Conservation (phyloP, 2,329 filamentous ascomycete genomes). For the Aspergillus fischeri region DNA sequence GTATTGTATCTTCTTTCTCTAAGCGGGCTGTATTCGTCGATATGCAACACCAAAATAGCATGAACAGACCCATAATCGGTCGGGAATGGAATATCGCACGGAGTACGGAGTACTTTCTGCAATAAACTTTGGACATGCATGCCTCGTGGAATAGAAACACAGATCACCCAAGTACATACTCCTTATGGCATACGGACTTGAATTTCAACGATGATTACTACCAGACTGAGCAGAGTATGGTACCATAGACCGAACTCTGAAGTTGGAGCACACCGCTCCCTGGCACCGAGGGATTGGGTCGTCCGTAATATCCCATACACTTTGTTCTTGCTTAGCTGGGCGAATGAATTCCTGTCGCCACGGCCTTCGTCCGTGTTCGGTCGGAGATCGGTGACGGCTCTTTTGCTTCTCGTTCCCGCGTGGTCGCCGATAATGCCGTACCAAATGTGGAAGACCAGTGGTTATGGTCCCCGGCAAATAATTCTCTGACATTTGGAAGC, state of each 20-base stretch:
- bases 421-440: too few relatives aligned
- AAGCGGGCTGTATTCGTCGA: not conserved
- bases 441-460: not conserved
- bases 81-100: too few relatives aligned
- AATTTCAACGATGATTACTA: not conserved
- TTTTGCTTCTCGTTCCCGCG: too few relatives aligned
- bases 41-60: not conserved
- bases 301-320: not conserved
- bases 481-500: not conserved
- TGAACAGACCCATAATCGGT: too few relatives aligned
- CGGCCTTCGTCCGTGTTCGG: not conserved
- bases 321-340: too few relatives aligned
- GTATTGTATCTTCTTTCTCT: not conserved
- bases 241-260: not conserved
- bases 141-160: not conserved
- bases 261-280: not conserved
- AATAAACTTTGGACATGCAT: not conserved
- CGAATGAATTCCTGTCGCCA: too few relatives aligned
- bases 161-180: not conserved
- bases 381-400: too few relatives aligned
- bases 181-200: not conserved
- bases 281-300: not conserved
- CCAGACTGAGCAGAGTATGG: not conserved
- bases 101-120: too few relatives aligned
- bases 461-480: not conserved